Evolutionary conservation across 768 basidiomycete species (phyloP), one percentile per base, ranked within the genome.

Genomic region (Calocybe cyanea): DNA sequence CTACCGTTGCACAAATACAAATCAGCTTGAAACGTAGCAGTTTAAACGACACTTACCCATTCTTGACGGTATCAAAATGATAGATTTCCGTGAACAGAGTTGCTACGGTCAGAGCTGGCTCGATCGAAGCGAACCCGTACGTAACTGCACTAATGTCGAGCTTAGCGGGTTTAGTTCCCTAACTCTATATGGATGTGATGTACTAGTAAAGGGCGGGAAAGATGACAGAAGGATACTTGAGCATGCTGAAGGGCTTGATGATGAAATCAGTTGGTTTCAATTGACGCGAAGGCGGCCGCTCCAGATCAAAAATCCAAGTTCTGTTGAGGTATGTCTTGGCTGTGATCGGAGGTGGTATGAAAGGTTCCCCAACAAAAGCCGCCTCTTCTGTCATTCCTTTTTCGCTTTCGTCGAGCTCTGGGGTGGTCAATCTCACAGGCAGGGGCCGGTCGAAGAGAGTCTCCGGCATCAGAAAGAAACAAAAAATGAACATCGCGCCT

Each of bases 401-500:
- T 35, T 50, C 48, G 11, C 53, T 42, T 17, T 59, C 55, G 24
- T 41, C 36, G 17, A 43, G 18, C 8, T 51, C 52, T 9, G 48
- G 24, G 13, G 48, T 17, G 31, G 40, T 32, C 14, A 49, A 36
- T 17, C 54, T 54, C 18, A 35, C 46, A 45, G 21, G 54, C 44
- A 1, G 49, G 41, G 59, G 58, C 38, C 69, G 57, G 44, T 65
- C 58, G 49, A 65, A 72, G 9, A 71, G 43, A 1, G 72, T 74
- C 53, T 74, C 72, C 6, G 72, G 72, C 54, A 71, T 61, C 23
- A 67, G 59, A 45, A 70, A 61, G 17, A 69, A 41, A 42, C 64
- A 64, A 15, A 69, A 49, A n/a, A 63, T 24, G 32, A 72, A 63
- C 57, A 70, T 61, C 6, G 40, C 40, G 15, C 63, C 57, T 53